Evolutionary conservation across 2,329 filamentous ascomycete genomes (phyloP), one percentile per base, ranked within the genome.

Genomic region (Ascochyta viciae-villosae): DNA sequence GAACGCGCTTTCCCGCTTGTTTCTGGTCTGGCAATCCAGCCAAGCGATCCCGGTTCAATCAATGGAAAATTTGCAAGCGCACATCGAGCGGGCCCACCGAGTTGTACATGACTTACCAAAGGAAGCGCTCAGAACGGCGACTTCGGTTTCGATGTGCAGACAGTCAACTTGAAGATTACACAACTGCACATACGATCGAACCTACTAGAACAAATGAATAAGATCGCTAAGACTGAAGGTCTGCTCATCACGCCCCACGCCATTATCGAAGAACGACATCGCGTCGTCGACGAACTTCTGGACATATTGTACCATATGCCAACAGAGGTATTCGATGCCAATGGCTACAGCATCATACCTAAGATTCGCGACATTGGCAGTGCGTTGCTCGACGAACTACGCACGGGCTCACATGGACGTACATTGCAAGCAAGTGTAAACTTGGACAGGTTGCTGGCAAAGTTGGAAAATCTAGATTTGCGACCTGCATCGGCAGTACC

Each of bases 141-240:
- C n/a, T 66, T 66, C 37, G 62, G 60, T 10, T 61, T 60, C 13
- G 50, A 61, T 22, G 62, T 63, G 31, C 63, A 66, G 35, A 64
- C 55, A 16, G 63, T 63, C 43, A 66, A 66, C 41, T 47, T 66
- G 31, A 66, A 63, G 46, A 55, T 66, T 29, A 64, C 63, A 12
- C 62, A 66, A 46, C 39, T 66, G 27, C 63, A 66, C 34, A 62
- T 66, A n/a, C 62, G 63, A 29, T 54, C 63, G 4, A 64, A 66
- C 31, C 50, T 66, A 7, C 50, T 66, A 12, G 63, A 66, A 37
- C 62, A 64, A 41, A 64, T 64, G 62, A 64, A 66, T 31, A 34
- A 51, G 0, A 42, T 66, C 6, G 63, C 62, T 3, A 56, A 50
- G 16, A 35, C 49, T 2, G 51, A 64, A n/a, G 46, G 55, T 0